Conservation (phyloP, 306 rosid genomes). For the Ceratonia siliqua region DNA sequence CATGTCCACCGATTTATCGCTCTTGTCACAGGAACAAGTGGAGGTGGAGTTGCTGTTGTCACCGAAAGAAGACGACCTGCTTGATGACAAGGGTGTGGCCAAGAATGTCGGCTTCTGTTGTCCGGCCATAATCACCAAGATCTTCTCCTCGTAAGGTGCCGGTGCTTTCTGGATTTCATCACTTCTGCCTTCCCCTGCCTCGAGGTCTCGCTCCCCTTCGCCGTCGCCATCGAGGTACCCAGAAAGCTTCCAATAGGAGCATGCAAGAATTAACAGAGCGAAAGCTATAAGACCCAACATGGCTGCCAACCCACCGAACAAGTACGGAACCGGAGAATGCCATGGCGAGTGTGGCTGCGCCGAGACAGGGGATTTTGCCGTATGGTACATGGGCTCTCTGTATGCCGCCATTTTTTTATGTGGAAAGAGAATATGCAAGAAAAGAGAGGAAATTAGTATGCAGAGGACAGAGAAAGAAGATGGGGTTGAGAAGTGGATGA, state of each 20-base stretch:
- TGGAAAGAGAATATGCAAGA: background rate
- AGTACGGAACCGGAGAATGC: conserved; percentile 96
- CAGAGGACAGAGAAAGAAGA: background rate
- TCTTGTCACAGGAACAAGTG: conserved; percentile 51
- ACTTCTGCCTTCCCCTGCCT: conserved; percentile 47
- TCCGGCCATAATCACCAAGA: conserved; percentile 96
- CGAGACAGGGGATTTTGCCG: conserved; percentile 41
- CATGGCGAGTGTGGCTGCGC: conserved; percentile 65
- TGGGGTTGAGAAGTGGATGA: conserved; percentile 44
- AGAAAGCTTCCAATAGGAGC: conserved; percentile 97
- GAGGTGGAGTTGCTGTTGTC: conserved; percentile 39
- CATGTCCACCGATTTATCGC: conserved; percentile 42
- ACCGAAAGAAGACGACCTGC: conserved; percentile 67
- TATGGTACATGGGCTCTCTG: conserved; percentile 53
- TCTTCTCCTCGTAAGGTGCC: conserved; percentile 70
- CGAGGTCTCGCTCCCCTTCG: conserved; percentile 53
- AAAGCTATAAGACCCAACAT: conserved; percentile 97
- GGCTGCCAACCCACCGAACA: conserved; percentile 94
- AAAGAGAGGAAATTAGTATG: background rate
- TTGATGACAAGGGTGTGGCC: conserved; percentile 78
- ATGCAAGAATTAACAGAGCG: conserved; percentile 88
- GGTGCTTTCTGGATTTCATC: conserved; percentile 49
- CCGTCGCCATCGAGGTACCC: conserved; percentile 63
- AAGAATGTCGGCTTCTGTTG: conserved; percentile 79
- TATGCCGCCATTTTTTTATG: conserved; percentile 50